Conservation (phyloP, 345 rosid genomes). For the Brassica nigra region DNA sequence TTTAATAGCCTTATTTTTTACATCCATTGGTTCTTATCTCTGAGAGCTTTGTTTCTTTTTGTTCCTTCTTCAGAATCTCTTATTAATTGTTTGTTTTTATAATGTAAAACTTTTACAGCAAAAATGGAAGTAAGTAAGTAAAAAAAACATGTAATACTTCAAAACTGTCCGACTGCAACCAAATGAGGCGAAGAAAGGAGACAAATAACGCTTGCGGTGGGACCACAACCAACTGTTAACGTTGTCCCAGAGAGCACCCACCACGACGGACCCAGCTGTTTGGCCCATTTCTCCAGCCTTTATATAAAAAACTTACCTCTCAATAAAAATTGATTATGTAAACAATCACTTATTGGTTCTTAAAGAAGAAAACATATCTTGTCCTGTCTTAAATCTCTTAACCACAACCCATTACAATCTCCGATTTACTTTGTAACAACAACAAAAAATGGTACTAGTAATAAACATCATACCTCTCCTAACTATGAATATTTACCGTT, state of each 20-base stretch:
- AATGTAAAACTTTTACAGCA: neutral
- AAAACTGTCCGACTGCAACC: constrained; percentile 13
- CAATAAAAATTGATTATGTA: neutral
- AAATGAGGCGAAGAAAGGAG: constrained; percentile 34
- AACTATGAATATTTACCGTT: neutral
- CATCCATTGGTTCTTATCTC: neutral
- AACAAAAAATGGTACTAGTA: neutral
- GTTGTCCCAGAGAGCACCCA: constrained; percentile 42
- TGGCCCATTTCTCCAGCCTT: constrained; percentile 41
- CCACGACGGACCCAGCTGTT: constrained; percentile 34
- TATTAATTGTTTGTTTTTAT: neutral
- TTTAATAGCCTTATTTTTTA: no score
- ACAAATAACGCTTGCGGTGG: constrained; percentile 31
- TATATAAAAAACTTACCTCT: neutral
- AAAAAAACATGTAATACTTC: neutral
- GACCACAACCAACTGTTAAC: constrained; percentile 21
- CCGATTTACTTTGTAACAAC: neutral
- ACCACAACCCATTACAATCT: constrained; percentile 10
- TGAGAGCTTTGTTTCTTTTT: neutral
- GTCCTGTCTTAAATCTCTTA: constrained; percentile 22
- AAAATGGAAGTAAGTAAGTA: neutral
- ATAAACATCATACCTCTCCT: neutral
- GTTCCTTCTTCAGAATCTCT: neutral
- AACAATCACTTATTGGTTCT: neutral
- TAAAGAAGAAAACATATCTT: neutral